A percentile compares a stretch with the other conserved stretches of the same genome.
These are phyloP conservation scores for Taiwanofungus camphoratus DNA, from an alignment of 1,284 basidiomycete genomes.

Conservation along the genomic window DNA sequence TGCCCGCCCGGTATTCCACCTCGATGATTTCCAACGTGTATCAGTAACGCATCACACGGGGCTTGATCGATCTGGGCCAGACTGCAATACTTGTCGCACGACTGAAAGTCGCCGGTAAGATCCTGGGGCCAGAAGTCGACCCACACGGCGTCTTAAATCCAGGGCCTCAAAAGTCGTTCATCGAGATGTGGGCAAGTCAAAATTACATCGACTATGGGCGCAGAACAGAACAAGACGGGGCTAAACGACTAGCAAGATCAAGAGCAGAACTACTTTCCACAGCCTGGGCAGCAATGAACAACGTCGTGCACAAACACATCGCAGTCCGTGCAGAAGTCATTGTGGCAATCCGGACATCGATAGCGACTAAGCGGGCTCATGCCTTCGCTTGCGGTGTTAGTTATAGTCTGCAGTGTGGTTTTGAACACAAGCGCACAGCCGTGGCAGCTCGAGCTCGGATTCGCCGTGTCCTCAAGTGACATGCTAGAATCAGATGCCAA, in stretches of 20 bases:
- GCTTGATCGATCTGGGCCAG: too few relatives aligned
- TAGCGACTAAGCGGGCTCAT: conserved; percentile 79
- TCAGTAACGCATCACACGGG: too few relatives aligned
- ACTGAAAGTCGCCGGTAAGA: too few relatives aligned
- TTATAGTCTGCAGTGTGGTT: conserved; percentile 20
- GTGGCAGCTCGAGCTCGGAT: conserved; percentile 46
- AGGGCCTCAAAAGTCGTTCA: too few relatives aligned
- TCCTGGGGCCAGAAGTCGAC: too few relatives aligned
- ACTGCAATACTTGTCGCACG: too few relatives aligned
- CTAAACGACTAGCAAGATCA: too few relatives aligned
- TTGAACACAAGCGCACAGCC: conserved; percentile 69
- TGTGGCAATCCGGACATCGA: conserved; percentile 52
- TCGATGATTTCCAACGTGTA: too few relatives aligned
- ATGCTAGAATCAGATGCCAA: conserved; percentile 26
- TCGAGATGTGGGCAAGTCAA: too few relatives aligned
- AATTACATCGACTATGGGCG: neutral
- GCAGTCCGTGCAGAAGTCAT: conserved; percentile 58
- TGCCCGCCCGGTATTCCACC: too few relatives aligned
- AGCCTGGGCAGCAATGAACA: conserved; percentile 53
- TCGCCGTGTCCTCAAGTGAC: conserved; percentile 32
- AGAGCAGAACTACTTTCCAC: conserved; percentile 34
- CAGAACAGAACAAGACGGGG: too few relatives aligned
- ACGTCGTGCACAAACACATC: conserved; percentile 61
- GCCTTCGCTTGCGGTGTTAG: conserved; percentile 44
- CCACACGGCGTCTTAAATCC: too few relatives aligned